Evolutionary conservation across 192 early-diverging fungal genomes (phyloP), one percentile per base, ranked within the genome.

Genomic region (Allomyces arbusculus): DNA sequence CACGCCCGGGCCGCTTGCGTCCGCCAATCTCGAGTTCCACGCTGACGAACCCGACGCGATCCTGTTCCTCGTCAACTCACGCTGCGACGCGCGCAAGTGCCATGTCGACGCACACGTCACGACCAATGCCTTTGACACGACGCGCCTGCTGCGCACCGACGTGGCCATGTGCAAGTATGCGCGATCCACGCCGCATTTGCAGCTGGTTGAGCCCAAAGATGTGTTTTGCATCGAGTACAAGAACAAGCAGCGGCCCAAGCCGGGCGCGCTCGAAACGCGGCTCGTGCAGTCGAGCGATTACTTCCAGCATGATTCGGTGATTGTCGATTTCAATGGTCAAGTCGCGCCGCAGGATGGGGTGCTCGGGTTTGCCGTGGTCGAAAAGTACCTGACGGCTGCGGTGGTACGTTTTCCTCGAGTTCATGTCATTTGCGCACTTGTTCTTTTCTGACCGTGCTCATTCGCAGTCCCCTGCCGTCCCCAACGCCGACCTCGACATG

Each of bases 241-340:
- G 24, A 23, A 40, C 33, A 19, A 23, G 19, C 63, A 23, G 19
- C 25, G 69, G 9, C 43, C 72, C 33, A 40, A 40, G 62, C 63
- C 70, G 10, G 63, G 71, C 2, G 62, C 71, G 24, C 71, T 77
- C 23, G 75, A 78, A 22, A 64, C 74, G 43, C 78, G 72, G 61
- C 74, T 96, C n/a, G 79, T 92, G 14, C 74, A 77, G 64, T 86
- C 87, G 19, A 82, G 89, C 62, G 82, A 89, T 70, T 93, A 78
- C 74, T 94, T 91, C 66, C 65, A 67, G 44, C 80, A 80, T 0
- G 76, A 65, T 24, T 71, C 76, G 64, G 69, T 77, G 23, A 58
- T 73, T 0, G 77, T 90, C 19, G 67, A 78, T 64, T 81, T 92
- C 10, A 65, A 65, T 72, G 82, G 82, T 20, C 65, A 71, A 26